Conservation (phyloP, 306 rosid genomes). For the Trichosanthes truncata region DNA sequence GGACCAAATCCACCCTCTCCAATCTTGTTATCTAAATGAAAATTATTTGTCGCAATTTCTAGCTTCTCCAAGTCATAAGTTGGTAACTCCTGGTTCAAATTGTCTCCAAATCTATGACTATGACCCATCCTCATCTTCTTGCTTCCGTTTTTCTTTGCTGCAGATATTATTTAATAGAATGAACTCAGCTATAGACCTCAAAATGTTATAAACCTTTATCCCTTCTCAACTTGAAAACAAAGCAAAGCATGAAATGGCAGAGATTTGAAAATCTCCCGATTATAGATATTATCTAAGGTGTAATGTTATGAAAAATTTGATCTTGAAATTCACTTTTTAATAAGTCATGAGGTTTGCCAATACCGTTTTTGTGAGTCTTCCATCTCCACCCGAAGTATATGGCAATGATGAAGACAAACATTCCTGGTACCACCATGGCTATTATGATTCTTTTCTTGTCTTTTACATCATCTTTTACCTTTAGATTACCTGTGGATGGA, state of each 20-base stretch:
- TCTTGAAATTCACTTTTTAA: no score
- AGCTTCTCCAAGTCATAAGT: conserved; percentile 21
- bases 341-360: no score
- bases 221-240: no score
- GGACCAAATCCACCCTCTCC: conserved; percentile 17
- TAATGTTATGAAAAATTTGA: no score
- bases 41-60: conserved; percentile 31
- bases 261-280: no score
- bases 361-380: not conserved
- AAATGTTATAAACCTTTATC: not conserved
- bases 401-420: not conserved
- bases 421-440: not conserved
- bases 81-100: conserved; percentile 30
- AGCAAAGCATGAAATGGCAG: no score
- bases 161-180: no score
- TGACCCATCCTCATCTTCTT: not conserved
- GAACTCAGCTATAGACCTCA: not conserved
- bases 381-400: not conserved
- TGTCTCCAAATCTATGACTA: not conserved
- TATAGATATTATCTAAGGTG: no score
- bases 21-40: conserved; percentile 18
- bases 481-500: not conserved
- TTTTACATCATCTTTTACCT: not conserved
- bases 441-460: not conserved
- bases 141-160: no score